Evolutionary conservation across 306 rosid species (phyloP), one percentile per base, ranked within the genome.

Genomic region (Glycyrrhiza uralensis): DNA sequence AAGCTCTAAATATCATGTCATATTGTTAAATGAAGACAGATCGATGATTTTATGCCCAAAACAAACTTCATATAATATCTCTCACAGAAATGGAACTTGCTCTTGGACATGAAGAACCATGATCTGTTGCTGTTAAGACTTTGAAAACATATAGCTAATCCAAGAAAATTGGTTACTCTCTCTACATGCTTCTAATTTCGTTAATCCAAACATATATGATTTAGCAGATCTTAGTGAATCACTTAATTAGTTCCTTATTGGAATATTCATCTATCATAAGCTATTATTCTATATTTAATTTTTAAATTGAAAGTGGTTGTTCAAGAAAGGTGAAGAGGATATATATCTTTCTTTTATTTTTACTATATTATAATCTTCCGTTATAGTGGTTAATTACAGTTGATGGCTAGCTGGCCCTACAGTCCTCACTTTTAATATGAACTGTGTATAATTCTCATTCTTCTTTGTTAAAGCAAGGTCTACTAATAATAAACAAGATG

Each of bases 311-410:
- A 50, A 66, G 68, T 60, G 35, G 57, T 64, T 36, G 35, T 81
- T 46, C 8, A 52, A 17, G 9, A 74, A 79, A 29, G 49, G 76
- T 49, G 55, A 58, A 79, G 47, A 73, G 58, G 47, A 26, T n/a
- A n/a, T n/a, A 13, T 49, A 58, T 42, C 15, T 67, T 61, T 68
- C 15, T 14, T 68, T 51, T 77, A 62, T 22, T 62, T 72, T 49
- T 10, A 13, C 33, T 19, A 49, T 61, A 64, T 80, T 80, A 55
- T n/a, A n/a, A n/a, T 82, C 80, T 79, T 82, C 90, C n/a, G 92
- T 89, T 89, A 86, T 82, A 81, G 89, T 79, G 84, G 94, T 86
- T 89, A 80, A 12, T 81, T 82, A 81, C 88, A 55, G 91, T 89
- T 92, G 84, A 81, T 80, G 80, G 56, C 51, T 72, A 83, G 76